Base-by-base conservation (phyloP, 208 protist genomes). In the Leishmania tropica region DNA sequence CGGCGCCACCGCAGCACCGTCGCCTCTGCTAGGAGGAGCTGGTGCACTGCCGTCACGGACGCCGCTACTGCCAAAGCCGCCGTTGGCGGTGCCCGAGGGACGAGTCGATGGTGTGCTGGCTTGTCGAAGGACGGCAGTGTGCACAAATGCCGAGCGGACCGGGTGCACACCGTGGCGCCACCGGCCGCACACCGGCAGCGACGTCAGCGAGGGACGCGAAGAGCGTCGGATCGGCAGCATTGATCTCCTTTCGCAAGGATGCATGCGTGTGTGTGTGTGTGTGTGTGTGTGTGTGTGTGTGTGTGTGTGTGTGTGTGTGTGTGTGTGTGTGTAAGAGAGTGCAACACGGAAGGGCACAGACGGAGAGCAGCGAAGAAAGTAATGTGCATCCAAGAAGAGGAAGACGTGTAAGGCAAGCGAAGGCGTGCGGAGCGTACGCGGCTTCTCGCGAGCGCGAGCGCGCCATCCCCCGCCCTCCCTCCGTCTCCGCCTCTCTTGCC, bases 171-270 rank as follows among this genome's bases (percentile, higher is more conserved):
- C 7, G n/a, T 19, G 17, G 54, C 28, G 60, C 54, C 31, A 67
- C 13, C 60, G 17, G 58, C 40, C 15, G 35, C 75, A 8, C 42
- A 35, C 24, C 3, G 56, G n/a, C 37, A 37, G 40, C 54, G 56
- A 78, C 37, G 37, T 28, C 75, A 78, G 37, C 48, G 35, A 47
- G n/a, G 58, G 75, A 37, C 58, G 60, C 75, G 58, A 47, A 13
- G 42, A 79, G 75, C 42, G 35, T 19, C 40, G 75, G 24, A 70
- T 21, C 5, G n/a, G n/a, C 17, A 70, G 24, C 75, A 79, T 79
- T 31, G 40, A 19, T 10, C 37, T 58, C 17, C 58, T 37, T 79
- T 24, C 15, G 42, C 37, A 31, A 37, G 58, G 3, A 40, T 54
- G n/a, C 37, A 64, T 51, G 47, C 37, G n/a, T 76, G 47, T 40